A percentile compares a stretch with the other conserved stretches of the same genome.
Conservation (phyloP, 2,329 filamentous ascomycete species). For the Furcasterigmium furcatum region DNA sequence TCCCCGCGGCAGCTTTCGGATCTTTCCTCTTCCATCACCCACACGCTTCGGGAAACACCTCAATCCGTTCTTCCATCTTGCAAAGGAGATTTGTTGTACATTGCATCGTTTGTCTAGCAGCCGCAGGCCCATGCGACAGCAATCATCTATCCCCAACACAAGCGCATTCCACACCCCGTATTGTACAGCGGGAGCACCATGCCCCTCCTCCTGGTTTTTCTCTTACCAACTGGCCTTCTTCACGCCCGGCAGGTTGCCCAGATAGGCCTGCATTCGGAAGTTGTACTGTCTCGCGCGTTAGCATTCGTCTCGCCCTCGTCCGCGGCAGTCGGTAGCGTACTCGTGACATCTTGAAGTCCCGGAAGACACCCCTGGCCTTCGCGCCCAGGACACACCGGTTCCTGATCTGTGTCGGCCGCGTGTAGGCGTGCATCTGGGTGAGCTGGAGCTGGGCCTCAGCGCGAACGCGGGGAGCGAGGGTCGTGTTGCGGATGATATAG, state of each 20-base stretch:
- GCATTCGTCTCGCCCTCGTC: conserved; percentile 11
- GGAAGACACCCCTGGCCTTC: conserved; percentile 84
- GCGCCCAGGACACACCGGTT: conserved; percentile 92
- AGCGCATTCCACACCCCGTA: background rate
- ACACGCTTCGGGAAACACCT: no score
- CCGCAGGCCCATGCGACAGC: background rate
- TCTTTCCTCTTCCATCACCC: no score
- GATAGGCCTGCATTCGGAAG: conserved; percentile 86
- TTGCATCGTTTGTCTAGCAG: conserved; percentile 3
- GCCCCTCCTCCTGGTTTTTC: background rate
- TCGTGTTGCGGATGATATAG: conserved; percentile 92
- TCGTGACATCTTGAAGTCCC: conserved; percentile 87
- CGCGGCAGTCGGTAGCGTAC: conserved; percentile 51
- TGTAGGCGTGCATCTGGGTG: conserved; percentile 94
- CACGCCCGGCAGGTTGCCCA: conserved; percentile 84
- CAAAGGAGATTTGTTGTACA: conserved; percentile 5
- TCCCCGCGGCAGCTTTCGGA: no score
- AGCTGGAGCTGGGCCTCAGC: conserved; percentile 92
- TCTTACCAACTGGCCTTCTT: conserved; percentile 93
- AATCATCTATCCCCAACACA: background rate
- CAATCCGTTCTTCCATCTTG: no score
- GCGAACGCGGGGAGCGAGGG: conserved; percentile 75
- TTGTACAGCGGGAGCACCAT: background rate
- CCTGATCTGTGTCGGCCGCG: conserved; percentile 86
- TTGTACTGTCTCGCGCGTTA: conserved; percentile 63